phyloP scores from a whole-genome alignment of 345 rosid species.

The Alliaria petiolata region DNA sequence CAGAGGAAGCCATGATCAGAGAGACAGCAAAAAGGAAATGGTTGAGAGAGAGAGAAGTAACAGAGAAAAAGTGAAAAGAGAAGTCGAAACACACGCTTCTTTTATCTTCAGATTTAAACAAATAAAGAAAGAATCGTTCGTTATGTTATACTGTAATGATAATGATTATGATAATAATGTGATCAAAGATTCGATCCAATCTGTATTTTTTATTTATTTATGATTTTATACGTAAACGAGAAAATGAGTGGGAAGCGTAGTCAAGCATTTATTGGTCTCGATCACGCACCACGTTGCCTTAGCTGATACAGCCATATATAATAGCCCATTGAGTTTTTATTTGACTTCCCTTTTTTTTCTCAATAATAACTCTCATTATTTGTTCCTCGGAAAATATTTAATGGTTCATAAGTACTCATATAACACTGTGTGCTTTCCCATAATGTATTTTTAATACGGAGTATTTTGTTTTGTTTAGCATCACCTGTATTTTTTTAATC shows the following conservation, averaged over 20 bases:
- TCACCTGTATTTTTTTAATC: background rate
- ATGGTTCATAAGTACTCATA: too few species aligned
- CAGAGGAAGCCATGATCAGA: conserved; percentile 24
- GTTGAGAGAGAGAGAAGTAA: background rate
- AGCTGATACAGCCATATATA: background rate
- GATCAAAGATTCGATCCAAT: background rate
- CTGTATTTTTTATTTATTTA: background rate
- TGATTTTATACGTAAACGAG: background rate
- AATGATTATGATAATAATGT: background rate
- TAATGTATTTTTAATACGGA: too few species aligned
- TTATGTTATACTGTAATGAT: background rate
- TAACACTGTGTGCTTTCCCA: background rate
- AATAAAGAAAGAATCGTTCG: background rate
- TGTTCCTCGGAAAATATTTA: background rate
- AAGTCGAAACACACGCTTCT: conserved; percentile 13
- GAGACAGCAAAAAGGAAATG: background rate
- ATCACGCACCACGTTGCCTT: conserved; percentile 7
- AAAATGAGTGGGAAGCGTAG: background rate
- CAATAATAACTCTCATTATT: background rate
- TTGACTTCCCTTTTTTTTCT: background rate
- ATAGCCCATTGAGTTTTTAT: background rate
- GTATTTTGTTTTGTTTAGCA: background rate
- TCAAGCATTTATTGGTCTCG: background rate
- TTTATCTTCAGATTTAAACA: background rate
- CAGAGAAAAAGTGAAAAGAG: background rate